Evolutionary conservation across 2,329 filamentous ascomycete genomes (phyloP), one percentile per base, ranked within the genome.

Genomic region (Cladorrhinum sp.): DNA sequence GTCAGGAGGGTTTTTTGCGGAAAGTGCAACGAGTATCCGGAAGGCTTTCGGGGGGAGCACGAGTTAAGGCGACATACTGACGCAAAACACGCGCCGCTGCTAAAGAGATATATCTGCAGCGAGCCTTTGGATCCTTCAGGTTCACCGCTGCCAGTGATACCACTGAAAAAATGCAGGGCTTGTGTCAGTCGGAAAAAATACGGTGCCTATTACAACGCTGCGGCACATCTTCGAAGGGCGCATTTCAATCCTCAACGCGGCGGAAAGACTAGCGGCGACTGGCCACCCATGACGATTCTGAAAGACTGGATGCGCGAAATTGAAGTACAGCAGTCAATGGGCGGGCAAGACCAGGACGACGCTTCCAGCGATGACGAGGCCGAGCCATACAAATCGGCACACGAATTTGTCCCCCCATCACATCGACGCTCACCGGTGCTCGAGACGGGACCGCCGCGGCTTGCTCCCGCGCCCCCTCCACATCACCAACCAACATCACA

Each of bases 1-100:
- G 82, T 91, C 56, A 84, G 86, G 23, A 90, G 91, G 66, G 88
- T 92, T 55, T 87, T 86, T 71, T 97, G 93, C 74, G 79, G 80
- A 18, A 84, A 89, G 67, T 97, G 93, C 77, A 86, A 88, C 66
- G 90, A 92, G 69, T 87, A 94, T 63, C 90, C 90, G 2, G 88
- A 92, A 63, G 92, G 93, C 4, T 97, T 96, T 73, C 88, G 93
- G 51, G 93, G 93, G 61, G 92, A 96, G 59, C 93, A 96, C 73
- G 93, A 97, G 73, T 80, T 92, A 54, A 81, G 88, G 59, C 82
- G 90, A 60, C 90, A 93, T 72, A 79, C 77, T 18, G 82, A 85
- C 62, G 82, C 82, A 4, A 84, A 84, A 62, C 82, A 85, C 65
- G 81, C 82, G 2, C 76, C 80, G 9, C 69, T 82, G 36, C 80